Percentiles rank a stretch among this genome's conserved stretches.
These are phyloP conservation scores for Strombidium stylifer DNA, from an alignment of 73 alveolate genomes.

Conservation along the genomic window DNA sequence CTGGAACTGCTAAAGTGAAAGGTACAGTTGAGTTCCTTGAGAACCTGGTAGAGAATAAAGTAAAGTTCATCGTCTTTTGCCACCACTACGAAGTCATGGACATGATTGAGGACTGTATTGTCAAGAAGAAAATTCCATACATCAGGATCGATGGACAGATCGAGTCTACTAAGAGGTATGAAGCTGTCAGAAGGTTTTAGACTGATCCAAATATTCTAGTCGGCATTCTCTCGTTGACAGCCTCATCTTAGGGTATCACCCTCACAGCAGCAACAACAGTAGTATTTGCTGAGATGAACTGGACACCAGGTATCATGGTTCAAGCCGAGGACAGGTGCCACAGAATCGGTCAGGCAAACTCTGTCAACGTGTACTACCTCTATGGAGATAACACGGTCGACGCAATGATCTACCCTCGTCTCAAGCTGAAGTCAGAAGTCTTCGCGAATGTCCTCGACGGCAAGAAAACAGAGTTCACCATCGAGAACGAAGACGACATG, in stretches of 20 bases:
- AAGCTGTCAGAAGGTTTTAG: slow-evolving; percentile 82
- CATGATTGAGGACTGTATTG: slow-evolving; percentile 74
- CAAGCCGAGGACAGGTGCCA: slow-evolving; percentile 95
- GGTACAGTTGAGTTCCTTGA: slow-evolving; percentile 83
- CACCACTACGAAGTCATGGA: slow-evolving; percentile 87
- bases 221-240: slow-evolving; percentile 78
- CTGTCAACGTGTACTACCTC: slow-evolving; percentile 82
- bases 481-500: neutral
- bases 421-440: neutral
- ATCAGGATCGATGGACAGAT: slow-evolving; percentile 92
- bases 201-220: slow-evolving; percentile 66
- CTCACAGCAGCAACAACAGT: slow-evolving; percentile 97
- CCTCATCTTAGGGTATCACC: slow-evolving; percentile 94
- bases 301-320: slow-evolving; percentile 76
- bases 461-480: neutral
- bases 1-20: slow-evolving; percentile 87
- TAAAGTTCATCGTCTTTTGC: slow-evolving; percentile 89
- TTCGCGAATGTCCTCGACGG: neutral
- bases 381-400: slow-evolving; percentile 85
- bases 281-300: slow-evolving; percentile 93
- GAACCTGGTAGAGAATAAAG: slow-evolving; percentile 70
- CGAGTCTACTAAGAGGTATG: slow-evolving; percentile 70
- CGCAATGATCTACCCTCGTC: neutral
- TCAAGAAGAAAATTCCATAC: slow-evolving; percentile 46
- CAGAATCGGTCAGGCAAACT: slow-evolving; percentile 79